These are phyloP conservation scores for Talaromyces sp. DNA, from an alignment of 2,329 filamentous ascomycete species.

Conservation along the genomic window DNA sequence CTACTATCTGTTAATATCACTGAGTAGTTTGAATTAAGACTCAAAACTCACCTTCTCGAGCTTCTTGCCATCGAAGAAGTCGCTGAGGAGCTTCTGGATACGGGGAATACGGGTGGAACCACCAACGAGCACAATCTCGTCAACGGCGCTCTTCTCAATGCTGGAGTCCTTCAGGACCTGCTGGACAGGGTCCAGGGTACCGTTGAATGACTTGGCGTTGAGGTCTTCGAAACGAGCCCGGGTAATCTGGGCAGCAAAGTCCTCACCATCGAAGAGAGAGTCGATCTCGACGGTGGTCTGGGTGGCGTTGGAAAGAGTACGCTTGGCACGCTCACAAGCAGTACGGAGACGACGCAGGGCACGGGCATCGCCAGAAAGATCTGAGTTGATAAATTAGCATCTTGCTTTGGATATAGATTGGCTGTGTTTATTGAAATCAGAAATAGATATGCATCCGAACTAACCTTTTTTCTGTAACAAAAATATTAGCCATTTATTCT, in stretches of 20 bases:
- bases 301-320: slow-evolving; percentile 93
- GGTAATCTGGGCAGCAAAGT: slow-evolving; percentile 95
- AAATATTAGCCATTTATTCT: neutral
- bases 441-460: neutral
- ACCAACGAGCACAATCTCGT: slow-evolving; percentile 98
- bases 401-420: neutral
- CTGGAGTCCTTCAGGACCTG: slow-evolving; percentile 91
- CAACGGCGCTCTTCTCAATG: slow-evolving; percentile 84
- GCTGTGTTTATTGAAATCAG: neutral
- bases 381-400: slow-evolving; percentile 41
- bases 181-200: slow-evolving; percentile 89
- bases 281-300: slow-evolving; percentile 98
- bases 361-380: slow-evolving; percentile 76
- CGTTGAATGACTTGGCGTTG: slow-evolving; percentile 90
- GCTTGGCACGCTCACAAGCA: slow-evolving; percentile 99
- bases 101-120: slow-evolving; percentile 97
- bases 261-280: slow-evolving; percentile 95
- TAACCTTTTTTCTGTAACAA: neutral
- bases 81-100: slow-evolving; percentile 98
- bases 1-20: slow-evolving; percentile 18
- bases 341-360: slow-evolving; percentile 94
- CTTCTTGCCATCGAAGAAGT: slow-evolving; percentile 99
- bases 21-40: neutral
- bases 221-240: slow-evolving; percentile 98
- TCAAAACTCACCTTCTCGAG: slow-evolving; percentile 67